A percentile compares a stretch with the other conserved stretches of the same genome.
These are phyloP conservation scores for Euphrasia arctica DNA, from an alignment of 305 asterid species.

Conservation along the genomic window DNA sequence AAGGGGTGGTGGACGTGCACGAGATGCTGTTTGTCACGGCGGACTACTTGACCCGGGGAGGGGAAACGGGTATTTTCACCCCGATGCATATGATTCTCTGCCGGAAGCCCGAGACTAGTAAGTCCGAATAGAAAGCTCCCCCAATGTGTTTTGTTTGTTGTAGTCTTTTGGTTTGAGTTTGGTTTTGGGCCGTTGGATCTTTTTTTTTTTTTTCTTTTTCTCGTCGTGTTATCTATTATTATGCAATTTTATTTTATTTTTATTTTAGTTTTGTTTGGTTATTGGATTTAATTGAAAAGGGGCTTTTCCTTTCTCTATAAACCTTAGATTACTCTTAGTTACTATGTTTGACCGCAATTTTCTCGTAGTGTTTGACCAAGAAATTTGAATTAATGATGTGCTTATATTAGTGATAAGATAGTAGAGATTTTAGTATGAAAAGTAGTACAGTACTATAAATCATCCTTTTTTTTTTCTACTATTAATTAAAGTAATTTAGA, in stretches of 20 bases:
- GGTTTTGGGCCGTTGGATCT: slow-evolving; percentile 31
- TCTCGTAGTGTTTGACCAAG: too few relatives aligned
- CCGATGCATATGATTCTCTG: slow-evolving; percentile 99
- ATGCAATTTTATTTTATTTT: slow-evolving; percentile 8
- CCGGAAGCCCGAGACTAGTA: slow-evolving; percentile 65
- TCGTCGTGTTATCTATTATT: neutral
- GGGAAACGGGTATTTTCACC: slow-evolving; percentile 78
- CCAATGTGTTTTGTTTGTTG: neutral
- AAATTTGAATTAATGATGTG: too few relatives aligned
- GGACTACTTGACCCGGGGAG: slow-evolving; percentile 78
- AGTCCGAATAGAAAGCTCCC: slow-evolving; percentile 22
- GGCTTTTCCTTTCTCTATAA: neutral
- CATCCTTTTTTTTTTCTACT: too few relatives aligned
- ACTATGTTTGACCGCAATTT: too few relatives aligned
- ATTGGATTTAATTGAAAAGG: slow-evolving; percentile 40
- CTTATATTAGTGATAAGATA: too few relatives aligned
- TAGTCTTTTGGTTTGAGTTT: neutral
- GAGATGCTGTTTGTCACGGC: slow-evolving; percentile 97
- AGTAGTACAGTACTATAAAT: too few relatives aligned
- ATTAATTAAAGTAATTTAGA: neutral
- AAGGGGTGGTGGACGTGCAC: slow-evolving; percentile 89
- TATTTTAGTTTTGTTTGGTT: slow-evolving; percentile 25
- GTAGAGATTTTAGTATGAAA: too few relatives aligned
- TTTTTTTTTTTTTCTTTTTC: neutral
- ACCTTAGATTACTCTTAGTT: too few relatives aligned